These are phyloP conservation scores for Cyberlindnera meyerae DNA, from an alignment of 805 yeast species.

Conservation along the genomic window DNA sequence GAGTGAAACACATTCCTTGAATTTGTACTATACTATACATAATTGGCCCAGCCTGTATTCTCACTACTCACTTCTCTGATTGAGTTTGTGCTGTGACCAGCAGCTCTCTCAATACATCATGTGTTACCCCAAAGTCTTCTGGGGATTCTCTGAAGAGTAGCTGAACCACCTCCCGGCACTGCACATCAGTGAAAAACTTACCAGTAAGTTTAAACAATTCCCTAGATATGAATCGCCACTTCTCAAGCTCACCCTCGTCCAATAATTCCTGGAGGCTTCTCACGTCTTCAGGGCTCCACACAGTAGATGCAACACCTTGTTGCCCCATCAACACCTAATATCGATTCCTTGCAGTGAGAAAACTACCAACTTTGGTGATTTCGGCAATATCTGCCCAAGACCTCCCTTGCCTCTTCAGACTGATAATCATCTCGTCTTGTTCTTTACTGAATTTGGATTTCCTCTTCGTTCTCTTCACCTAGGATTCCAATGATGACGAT, in stretches of 20 bases:
- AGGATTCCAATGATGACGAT: constrained; percentile 35
- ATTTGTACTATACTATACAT: too few relatives aligned
- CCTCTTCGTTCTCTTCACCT: constrained; percentile 49
- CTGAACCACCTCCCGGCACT: constrained; percentile 51
- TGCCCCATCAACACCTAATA: constrained; percentile 81
- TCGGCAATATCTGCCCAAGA: constrained; percentile 75
- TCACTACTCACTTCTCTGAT: too few relatives aligned
- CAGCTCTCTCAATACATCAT: constrained; percentile 30
- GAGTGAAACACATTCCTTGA: too few relatives aligned
- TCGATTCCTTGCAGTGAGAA: constrained; percentile 69
- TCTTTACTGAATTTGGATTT: constrained; percentile 65
- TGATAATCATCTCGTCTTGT: constrained; percentile 63
- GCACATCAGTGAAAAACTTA: constrained; percentile 44
- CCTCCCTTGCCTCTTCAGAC: constrained; percentile 56
- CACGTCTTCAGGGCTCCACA: constrained; percentile 58
- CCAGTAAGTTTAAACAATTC: constrained; percentile 52
- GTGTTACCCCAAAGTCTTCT: constrained; percentile 49
- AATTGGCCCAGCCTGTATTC: too few relatives aligned
- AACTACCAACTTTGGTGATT: constrained; percentile 55
- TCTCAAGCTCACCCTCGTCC: constrained; percentile 67
- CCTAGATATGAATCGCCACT: constrained; percentile 59
- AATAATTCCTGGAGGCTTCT: constrained; percentile 44
- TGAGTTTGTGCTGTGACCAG: too few relatives aligned
- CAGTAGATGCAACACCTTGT: constrained; percentile 68
- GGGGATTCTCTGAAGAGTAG: constrained; percentile 54